Evolutionary conservation across 1,284 basidiomycete species (phyloP).

Genomic region (Heterobasidion parviporum): DNA sequence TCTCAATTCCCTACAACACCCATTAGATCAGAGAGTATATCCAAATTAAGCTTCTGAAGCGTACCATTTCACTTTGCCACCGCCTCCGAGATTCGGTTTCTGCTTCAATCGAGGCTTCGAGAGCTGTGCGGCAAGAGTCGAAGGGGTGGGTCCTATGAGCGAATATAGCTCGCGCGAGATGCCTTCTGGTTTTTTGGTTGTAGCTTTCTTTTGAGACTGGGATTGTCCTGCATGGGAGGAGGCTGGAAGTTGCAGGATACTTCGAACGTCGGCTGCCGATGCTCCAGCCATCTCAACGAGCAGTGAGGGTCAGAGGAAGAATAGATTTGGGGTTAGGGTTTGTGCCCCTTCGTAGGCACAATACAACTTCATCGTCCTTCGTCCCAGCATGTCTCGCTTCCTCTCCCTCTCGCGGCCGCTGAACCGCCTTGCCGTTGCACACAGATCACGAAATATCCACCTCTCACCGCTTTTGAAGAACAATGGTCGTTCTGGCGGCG

Average conservation of each 20-base stretch:
- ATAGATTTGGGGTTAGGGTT: background rate
- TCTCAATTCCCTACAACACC: constrained; percentile 58
- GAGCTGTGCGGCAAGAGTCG: constrained; percentile 69
- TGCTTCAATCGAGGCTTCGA: constrained; percentile 83
- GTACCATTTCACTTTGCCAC: constrained; percentile 60
- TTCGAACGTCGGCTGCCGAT: constrained; percentile 75
- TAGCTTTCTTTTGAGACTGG: constrained; percentile 23
- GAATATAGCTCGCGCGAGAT: constrained; percentile 92
- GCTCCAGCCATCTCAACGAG: constrained; percentile 38
- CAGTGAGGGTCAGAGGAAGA: background rate
- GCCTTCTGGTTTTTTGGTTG: constrained; percentile 71
- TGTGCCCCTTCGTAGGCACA: too few relatives aligned
- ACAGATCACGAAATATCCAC: background rate
- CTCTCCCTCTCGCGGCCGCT: background rate
- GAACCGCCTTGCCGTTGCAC: background rate
- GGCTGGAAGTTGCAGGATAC: constrained; percentile 58
- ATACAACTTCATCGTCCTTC: background rate
- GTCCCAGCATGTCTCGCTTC: background rate
- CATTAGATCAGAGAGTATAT: constrained; percentile 1
- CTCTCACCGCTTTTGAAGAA: background rate
- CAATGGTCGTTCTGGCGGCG: constrained; percentile 9
- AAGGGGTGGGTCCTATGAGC: constrained; percentile 87
- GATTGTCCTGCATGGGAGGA: constrained; percentile 30
- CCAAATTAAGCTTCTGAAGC: constrained; percentile 3
- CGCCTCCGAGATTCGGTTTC: constrained; percentile 64